Evolutionary conservation across 1,284 basidiomycete genomes (phyloP), one percentile per base, ranked within the genome.

Genomic region (Clitocybe nebularis): DNA sequence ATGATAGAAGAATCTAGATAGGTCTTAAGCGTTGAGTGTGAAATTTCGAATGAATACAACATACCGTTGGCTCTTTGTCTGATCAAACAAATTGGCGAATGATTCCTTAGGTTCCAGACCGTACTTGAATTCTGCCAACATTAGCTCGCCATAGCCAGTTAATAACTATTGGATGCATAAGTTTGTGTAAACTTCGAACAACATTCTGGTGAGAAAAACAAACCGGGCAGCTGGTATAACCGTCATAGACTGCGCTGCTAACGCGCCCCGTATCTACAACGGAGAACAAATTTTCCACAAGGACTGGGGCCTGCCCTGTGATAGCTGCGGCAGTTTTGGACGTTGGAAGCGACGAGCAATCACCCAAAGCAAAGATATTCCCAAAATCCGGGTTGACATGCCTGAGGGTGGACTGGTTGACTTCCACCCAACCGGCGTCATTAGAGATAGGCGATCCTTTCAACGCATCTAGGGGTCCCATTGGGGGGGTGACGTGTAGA

Each of bases 311-410:
- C 63, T 99, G 91, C 0, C 80, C 81, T 1, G 89, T 93, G 57
- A 97, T 89, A 1, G 94, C 95, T 2, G 95, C 94, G 0, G 89
- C 91, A 1, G 95, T 99, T 75, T 96, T 99, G 63, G 89, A 93
- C 9, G 93, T 98, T 4, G 94, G 93, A 32, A 96, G 68, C 39
- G 84, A 90, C 19, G 90, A 89, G 50, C 88, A 89, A 60, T 99
- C 95, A 19, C 95, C 95, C 14, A 96, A 60, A 5, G 89, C 77
- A 64, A 94, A 98, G 23, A 98, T 77, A 63, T 97, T 97, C 43
- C 72, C 66, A 60, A 71, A 89, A 55, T 81, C 79, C 2, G 81
- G 74, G 48, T 93, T 93, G 47, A 76, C 81, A 63, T 95, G 92
- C 54, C 87, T 85, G 25, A 94, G 76, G 0, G 90, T 94, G 1